phyloP scores from a whole-genome alignment of 257 asterid species.

The Anisodus tanguticus region DNA sequence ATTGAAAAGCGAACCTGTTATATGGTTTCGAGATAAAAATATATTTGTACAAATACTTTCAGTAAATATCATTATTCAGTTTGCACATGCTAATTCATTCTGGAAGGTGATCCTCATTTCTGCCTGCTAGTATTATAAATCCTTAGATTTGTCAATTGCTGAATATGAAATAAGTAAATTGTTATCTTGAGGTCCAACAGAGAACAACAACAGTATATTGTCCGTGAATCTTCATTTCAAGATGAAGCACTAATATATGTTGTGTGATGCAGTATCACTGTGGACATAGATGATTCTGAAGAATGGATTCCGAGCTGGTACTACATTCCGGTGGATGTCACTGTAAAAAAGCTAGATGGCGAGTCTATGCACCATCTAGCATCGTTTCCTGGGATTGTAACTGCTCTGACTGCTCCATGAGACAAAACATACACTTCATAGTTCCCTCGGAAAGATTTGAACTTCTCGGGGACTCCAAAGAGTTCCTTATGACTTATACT shows the following conservation, averaged over 20 bases:
- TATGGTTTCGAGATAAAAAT: background rate
- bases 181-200: background rate
- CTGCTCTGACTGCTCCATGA: conserved; percentile 85
- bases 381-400: conserved; percentile 78
- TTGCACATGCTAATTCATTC: background rate
- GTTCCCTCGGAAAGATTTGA: conserved; percentile 72
- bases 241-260: background rate
- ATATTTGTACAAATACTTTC: background rate
- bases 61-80: background rate
- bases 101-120: background rate
- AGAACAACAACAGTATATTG: background rate
- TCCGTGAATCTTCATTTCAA: background rate
- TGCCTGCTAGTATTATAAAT: background rate
- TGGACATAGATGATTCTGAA: background rate
- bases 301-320: conserved; percentile 45
- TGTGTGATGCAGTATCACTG: background rate
- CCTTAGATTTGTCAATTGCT: background rate
- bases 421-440: conserved; percentile 65
- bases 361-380: conserved; percentile 60
- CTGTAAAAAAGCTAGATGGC: conserved; percentile 77
- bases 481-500: conserved; percentile 72
- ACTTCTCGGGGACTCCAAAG: conserved; percentile 66
- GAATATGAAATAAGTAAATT: background rate
- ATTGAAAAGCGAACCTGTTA: background rate
- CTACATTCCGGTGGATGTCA: conserved; percentile 87